phyloP scores from a whole-genome alignment of 2,329 filamentous ascomycete species.

The Penicillium sp. region DNA sequence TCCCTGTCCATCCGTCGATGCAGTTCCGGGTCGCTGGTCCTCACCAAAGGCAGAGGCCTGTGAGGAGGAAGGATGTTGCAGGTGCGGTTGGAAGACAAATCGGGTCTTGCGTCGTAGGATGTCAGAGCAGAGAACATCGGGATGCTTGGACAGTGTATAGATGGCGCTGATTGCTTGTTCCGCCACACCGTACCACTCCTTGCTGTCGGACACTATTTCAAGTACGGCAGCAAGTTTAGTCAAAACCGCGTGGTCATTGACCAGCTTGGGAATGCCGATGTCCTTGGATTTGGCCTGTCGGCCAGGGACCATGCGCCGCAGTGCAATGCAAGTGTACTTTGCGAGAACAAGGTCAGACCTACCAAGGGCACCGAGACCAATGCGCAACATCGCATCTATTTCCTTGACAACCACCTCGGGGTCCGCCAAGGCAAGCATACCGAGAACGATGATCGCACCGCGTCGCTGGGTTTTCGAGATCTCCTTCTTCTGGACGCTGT shows the following conservation, averaged over 20 bases:
- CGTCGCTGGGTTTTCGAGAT: slow-evolving; percentile 87
- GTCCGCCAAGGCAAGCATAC: slow-evolving; percentile 90
- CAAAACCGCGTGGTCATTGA: slow-evolving; percentile 88
- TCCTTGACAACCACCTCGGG: slow-evolving; percentile 91
- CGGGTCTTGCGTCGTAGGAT: slow-evolving; percentile 83
- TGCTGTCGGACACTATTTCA: slow-evolving; percentile 80
- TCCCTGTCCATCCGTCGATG: slow-evolving; percentile 30
- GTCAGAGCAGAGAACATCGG: slow-evolving; percentile 86
- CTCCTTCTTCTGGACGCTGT: slow-evolving; percentile 86
- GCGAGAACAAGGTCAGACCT: slow-evolving; percentile 79
- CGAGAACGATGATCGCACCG: slow-evolving; percentile 90
- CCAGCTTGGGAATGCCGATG: slow-evolving; percentile 63
- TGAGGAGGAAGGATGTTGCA: slow-evolving; percentile 27
- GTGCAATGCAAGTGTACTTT: slow-evolving; percentile 90
- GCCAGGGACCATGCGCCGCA: slow-evolving; percentile 85
- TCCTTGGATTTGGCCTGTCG: slow-evolving; percentile 71
- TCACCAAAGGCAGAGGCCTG: slow-evolving; percentile 28
- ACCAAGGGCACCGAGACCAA: slow-evolving; percentile 77
- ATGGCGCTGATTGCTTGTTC: slow-evolving; percentile 96
- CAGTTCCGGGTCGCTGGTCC: slow-evolving; percentile 34
- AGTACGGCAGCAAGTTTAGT: slow-evolving; percentile 75
- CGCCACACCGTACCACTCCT: slow-evolving; percentile 91
- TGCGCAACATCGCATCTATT: slow-evolving; percentile 88
- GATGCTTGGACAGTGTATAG: slow-evolving; percentile 88
- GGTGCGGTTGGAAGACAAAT: slow-evolving; percentile 62